phyloP scores from a whole-genome alignment of 192 early-diverging fungal species.

The Haplosporangium gracile region DNA sequence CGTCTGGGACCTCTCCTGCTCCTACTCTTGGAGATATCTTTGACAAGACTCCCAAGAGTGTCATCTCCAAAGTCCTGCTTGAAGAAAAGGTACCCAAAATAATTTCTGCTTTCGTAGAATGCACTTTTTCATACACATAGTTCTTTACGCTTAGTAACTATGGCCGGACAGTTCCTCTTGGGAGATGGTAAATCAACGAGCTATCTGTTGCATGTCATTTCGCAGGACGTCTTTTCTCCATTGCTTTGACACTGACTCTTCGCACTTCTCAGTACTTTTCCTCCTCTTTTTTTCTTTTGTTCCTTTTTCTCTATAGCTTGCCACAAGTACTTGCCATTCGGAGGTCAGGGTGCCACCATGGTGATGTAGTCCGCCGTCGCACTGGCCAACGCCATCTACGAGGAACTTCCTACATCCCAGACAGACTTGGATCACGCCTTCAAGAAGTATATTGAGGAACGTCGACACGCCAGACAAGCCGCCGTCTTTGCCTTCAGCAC shows the following conservation, averaged over 20 bases:
- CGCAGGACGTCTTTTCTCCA: neutral
- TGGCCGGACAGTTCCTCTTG: conserved; percentile 22
- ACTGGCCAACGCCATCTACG: neutral
- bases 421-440: neutral
- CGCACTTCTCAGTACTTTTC: neutral
- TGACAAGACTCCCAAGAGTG: conserved; percentile 11
- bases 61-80: conserved; percentile 31
- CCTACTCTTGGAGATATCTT: conserved; percentile 37
- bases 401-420: neutral
- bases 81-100: conserved; percentile 30
- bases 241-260: no score
- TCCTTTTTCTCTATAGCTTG: neutral
- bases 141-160: conserved; percentile 17
- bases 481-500: neutral
- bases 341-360: conserved; percentile 2
- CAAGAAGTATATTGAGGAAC: neutral
- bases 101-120: no score
- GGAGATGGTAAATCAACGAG: conserved; percentile 25
- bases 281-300: neutral
- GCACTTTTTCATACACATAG: neutral
- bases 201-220: neutral
- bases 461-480: neutral
- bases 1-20: conserved; percentile 15
- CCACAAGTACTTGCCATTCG: neutral
- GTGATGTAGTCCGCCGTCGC: neutral